These are phyloP conservation scores for Colletotrichum plurivorum DNA, from an alignment of 2,329 filamentous ascomycete genomes.

Conservation along the genomic window DNA sequence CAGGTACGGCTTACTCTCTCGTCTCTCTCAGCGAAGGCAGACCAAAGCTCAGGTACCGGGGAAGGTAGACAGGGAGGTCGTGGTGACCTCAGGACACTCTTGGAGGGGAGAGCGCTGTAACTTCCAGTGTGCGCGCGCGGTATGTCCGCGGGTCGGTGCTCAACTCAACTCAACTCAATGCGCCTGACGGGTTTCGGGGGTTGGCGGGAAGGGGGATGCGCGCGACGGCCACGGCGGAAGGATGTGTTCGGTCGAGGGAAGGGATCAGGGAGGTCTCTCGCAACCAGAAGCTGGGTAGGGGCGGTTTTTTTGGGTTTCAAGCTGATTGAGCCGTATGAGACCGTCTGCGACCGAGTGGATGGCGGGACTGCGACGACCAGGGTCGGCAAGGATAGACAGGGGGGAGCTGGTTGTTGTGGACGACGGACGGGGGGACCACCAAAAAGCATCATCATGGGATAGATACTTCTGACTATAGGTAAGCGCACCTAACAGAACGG, in stretches of 20 bases:
- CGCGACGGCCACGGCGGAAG: constrained; percentile 20
- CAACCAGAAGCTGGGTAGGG: constrained; percentile 28
- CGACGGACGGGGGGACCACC: background rate
- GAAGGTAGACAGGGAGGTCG: constrained; percentile 21
- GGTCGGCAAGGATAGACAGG: constrained; percentile 27
- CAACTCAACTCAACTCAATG: constrained; percentile 41
- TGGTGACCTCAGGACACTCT: constrained; percentile 9
- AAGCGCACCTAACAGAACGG: too few species aligned
- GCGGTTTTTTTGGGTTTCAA: constrained; percentile 37
- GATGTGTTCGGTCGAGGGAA: constrained; percentile 38
- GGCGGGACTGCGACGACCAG: constrained; percentile 23
- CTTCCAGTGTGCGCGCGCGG: constrained; percentile 5
- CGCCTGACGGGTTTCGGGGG: constrained; percentile 39
- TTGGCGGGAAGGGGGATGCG: constrained; percentile 21
- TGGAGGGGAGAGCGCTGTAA: background rate
- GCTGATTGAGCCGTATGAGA: constrained; percentile 40
- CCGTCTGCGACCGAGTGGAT: constrained; percentile 29
- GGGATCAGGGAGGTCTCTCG: constrained; percentile 25
- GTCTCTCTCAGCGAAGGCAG: background rate
- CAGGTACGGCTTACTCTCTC: constrained; percentile 7
- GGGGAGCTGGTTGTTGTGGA: constrained; percentile 28
- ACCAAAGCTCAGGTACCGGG: constrained; percentile 8
- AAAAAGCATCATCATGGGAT: too few species aligned
- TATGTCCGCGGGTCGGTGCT: constrained; percentile 36
- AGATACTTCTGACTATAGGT: too few species aligned